Evolutionary conservation across 108 stramenopile species (phyloP), one percentile per base, ranked within the genome.

Genomic region (Fistulifera solaris): DNA sequence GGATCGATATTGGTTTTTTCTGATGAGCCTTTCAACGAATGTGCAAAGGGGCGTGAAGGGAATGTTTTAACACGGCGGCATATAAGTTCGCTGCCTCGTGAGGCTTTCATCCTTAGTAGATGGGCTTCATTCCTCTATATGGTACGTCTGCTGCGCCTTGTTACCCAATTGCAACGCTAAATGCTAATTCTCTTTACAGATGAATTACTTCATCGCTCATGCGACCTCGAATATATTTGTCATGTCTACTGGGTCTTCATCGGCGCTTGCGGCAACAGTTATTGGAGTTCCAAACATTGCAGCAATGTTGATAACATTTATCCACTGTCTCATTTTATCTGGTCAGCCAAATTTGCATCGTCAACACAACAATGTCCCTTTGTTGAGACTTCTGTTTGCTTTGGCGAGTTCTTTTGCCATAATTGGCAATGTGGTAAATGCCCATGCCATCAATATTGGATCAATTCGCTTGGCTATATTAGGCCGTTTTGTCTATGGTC

Each of bases 161-260:
- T 46, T 6, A 35, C 31, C 31, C 31, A 3, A 35, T 8, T 8
- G 31, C 31, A 35, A 3, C 31, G 31, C 6, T 8, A 8, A 35
- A 35, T n/a, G n/a, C 31, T 45, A 17, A 45, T 6, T 8, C 6
- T 45, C 11, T 52, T 54, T 48, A 52, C 52, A 78, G 77, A 54
- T 80, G 31, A 89, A 89, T 60, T 89, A 82, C 55, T 84, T 78
- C 56, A 72, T 82, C 41, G 62, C 78, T 31, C 73, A 74, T 54
- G 72, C 87, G 22, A 83, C 81, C 10, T 72, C 83, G 15, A 76
- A 66, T 41, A 58, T 63, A 26, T 82, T 77, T 44, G 76, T 66
- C 4, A 42, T 53, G 40, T 39, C 66, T 42, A 49, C 70, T 17
- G 74, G 71, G 25, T 51, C 59, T 8, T 52, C 63, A 23, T 65